Conservation (phyloP, 805 yeast genomes). For the Jamesozyma lodderae region DNA sequence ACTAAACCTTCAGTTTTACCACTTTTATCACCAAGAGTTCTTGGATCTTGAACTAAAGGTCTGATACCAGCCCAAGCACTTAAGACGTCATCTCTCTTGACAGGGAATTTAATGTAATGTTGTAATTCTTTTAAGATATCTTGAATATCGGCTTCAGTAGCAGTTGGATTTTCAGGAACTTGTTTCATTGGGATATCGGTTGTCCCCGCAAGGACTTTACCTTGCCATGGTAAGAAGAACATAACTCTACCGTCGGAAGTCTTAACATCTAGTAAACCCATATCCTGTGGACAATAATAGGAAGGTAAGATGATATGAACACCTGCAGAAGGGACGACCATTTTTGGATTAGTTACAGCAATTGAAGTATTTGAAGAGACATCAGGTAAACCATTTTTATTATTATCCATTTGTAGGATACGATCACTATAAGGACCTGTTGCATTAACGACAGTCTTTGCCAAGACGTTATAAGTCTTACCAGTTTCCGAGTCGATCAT, state of each 20-base stretch:
- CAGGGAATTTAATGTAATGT: slow-evolving; percentile 82
- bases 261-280: slow-evolving; percentile 85
- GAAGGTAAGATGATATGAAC: slow-evolving; percentile 90
- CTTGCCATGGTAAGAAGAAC: slow-evolving; percentile 98
- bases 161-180: slow-evolving; percentile 69
- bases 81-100: slow-evolving; percentile 79
- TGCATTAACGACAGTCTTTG: slow-evolving; percentile 78
- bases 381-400: slow-evolving; percentile 57
- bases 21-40: slow-evolving; percentile 35
- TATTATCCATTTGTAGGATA: slow-evolving; percentile 77
- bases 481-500: slow-evolving; percentile 68
- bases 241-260: slow-evolving; percentile 94
- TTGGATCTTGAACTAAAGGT: slow-evolving; percentile 84
- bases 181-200: slow-evolving; percentile 79
- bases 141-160: slow-evolving; percentile 79
- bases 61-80: slow-evolving; percentile 97
- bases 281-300: slow-evolving; percentile 75
- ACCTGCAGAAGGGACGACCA: slow-evolving; percentile 93
- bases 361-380: slow-evolving; percentile 4
- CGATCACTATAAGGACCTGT: slow-evolving; percentile 90
- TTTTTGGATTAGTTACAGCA: slow-evolving; percentile 42
- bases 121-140: slow-evolving; percentile 82
- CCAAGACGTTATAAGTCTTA: slow-evolving; percentile 47
- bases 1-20: slow-evolving; percentile 73
- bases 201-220: slow-evolving; percentile 91